phyloP scores from a whole-genome alignment of 805 yeast species.

The Cyberlindnera americana region DNA sequence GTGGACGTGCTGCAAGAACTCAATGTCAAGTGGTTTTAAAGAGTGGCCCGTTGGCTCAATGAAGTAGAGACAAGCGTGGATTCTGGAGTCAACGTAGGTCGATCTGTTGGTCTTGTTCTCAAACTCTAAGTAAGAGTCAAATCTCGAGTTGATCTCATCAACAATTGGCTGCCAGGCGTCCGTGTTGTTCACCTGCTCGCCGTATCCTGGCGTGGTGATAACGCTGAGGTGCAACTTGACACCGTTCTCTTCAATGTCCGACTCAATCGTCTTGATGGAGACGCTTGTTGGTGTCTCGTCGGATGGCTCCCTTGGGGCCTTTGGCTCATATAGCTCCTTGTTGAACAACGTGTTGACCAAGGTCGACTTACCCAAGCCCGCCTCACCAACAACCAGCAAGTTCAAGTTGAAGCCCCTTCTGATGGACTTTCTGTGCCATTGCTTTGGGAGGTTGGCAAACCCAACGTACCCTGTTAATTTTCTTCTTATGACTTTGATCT shows the following conservation, averaged over 20 bases:
- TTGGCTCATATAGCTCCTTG: constrained; percentile 49
- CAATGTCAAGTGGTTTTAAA: constrained; percentile 82
- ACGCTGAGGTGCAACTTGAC: constrained; percentile 82
- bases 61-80: constrained; percentile 91
- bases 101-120: constrained; percentile 82
- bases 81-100: constrained; percentile 69
- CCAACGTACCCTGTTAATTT: constrained; percentile 93
- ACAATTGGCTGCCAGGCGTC: constrained; percentile 88
- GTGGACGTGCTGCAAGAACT: constrained; percentile 82
- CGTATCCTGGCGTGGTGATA: constrained; percentile 91
- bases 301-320: constrained; percentile 37
- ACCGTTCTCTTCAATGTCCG: constrained; percentile 89
- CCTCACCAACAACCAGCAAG: constrained; percentile 85
- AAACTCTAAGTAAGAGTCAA: constrained; percentile 82
- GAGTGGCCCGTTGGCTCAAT: constrained; percentile 97
- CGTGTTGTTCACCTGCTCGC: constrained; percentile 78
- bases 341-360: constrained; percentile 87
- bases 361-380: constrained; percentile 91
- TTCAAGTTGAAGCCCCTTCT: constrained; percentile 88
- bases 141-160: constrained; percentile 82
- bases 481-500: constrained; percentile 65
- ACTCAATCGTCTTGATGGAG: constrained; percentile 54
- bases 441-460: constrained; percentile 95
- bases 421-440: constrained; percentile 94
- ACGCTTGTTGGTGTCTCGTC: constrained; percentile 46